Base-by-base conservation (phyloP, 306 rosid genomes). In the Crataegus laevigata region DNA sequence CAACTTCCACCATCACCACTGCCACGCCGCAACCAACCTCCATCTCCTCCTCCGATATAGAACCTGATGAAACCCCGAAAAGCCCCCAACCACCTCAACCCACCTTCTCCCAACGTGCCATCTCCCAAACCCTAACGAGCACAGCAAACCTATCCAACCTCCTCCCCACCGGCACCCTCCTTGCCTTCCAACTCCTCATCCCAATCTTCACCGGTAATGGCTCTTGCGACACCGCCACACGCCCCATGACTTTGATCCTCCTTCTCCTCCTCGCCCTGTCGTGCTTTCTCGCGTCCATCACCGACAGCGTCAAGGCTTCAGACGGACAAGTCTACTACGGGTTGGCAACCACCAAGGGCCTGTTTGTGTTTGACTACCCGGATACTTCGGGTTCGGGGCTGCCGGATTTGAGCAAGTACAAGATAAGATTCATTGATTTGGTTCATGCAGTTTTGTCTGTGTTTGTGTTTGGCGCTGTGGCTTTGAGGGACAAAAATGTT, bases 181-280 rank as follows among this genome's bases (percentile, higher is more conserved):
- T 89, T 0, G 91, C 90, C 4, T 88, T 91, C 80, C 93, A 91
- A 64, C 77, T 91, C 21, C 90, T 91, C 3, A 84, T 81, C 0
- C 97, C 97, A 0, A 1, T 88, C 10, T 91, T 91, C 90, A 91
- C 96, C 64, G 69, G 78, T 78, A 85, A 89, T 38, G 97, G 97
- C 5, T 1, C 75, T 0, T 89, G 96, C 29, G 93, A 86, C 71
- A 38, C 88, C 19, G 89, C 79, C n/a, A 89, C 90, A 3, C 84
- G 85, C 7, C 9, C 64, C 57, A 70, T 91, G 75, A 80, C 91
- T 18, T 0, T 25, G 13, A 0, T 55, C 11, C 91, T 91, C 25
- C 86, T 88, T 5, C 3, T 68, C 69, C 59, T 88, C 42, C 84
- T 91, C 6, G 84, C 66, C 57, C 30, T 85, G 38, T 89, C 93